Evolutionary conservation across 208 protist species (phyloP).

Genomic region (Acanthamoeba triangularis): DNA sequence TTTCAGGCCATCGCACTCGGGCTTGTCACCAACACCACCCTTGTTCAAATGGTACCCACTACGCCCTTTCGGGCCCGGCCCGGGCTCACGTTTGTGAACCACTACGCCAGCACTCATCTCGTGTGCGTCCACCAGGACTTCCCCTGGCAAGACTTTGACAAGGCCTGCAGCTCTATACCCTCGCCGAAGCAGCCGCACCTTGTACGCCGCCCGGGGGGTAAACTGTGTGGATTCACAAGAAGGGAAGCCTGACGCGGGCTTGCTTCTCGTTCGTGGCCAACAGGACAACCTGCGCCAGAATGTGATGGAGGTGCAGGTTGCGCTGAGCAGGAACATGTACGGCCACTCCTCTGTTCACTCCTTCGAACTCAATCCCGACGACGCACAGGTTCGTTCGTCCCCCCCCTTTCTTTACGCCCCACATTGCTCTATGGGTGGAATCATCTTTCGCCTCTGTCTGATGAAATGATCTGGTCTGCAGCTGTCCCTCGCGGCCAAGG

Average conservation of each 20-base stretch:
- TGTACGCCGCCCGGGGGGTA: too few species aligned
- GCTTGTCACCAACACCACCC: conserved; percentile 17
- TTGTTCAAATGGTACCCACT: neutral
- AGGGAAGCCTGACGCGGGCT: neutral
- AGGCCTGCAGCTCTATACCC: neutral
- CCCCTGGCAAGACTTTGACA: conserved; percentile 42
- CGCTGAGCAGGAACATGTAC: neutral
- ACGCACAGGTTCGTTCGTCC: neutral
- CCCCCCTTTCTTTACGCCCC: too few species aligned
- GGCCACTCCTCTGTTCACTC: neutral
- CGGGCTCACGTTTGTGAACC: too few species aligned
- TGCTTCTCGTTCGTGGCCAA: neutral
- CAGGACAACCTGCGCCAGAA: conserved; percentile 1
- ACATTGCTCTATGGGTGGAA: too few species aligned
- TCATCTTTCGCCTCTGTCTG: too few species aligned
- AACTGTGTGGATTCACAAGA: too few species aligned
- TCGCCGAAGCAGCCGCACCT: conserved; percentile 31
- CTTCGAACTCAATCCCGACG: neutral
- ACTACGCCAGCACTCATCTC: neutral
- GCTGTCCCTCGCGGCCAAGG: neutral
- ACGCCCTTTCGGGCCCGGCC: too few species aligned
- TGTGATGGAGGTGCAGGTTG: conserved; percentile 21
- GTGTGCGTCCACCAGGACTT: neutral
- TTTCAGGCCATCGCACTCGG: conserved; percentile 24
- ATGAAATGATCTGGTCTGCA: neutral